Evolutionary conservation across 2,329 filamentous ascomycete species (phyloP), one percentile per base, ranked within the genome.

Genomic region (Cadophora luteo-olivacea): DNA sequence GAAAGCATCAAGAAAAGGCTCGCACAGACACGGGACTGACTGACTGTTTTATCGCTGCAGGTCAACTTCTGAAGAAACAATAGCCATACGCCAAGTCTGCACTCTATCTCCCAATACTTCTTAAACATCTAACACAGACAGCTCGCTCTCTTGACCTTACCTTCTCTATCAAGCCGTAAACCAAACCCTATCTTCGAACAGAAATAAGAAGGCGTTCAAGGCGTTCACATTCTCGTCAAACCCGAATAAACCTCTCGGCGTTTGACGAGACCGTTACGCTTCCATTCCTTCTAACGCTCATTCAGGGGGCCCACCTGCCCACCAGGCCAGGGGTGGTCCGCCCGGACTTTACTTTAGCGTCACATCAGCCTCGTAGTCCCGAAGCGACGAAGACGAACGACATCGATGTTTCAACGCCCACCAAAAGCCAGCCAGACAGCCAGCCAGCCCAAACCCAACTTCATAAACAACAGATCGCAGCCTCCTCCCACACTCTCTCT

Each of bases 351-450:
- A 16, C 32, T 29, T 55, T 62, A 62, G 60, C 60, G 60, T 41
- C 25, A 62, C 25, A 32, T 62, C 60, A 62, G 60, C 60, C 60
- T 62, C 41, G 60, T 49, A 25, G 58, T 48, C n/a, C 25, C 38
- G 36, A 32, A 45, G 25, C 51, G n/a, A 24, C 57, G 19, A 62
- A 48, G n/a, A 24, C 57, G 19, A 62, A 48, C 38, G 25, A 29
- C 25, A 48, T 32, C 41, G 16, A 55, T n/a, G 45, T 49, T 49
- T 49, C 45, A 49, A 49, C 41, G n/a, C 45, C 41, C 41, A 45
- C 45, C 41, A 6, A 45, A 55, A 32, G 51, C 51, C 25, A n/a
- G 16, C 29, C 29, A 3, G 29, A 29, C 5, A 29, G 29, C n/a
- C n/a, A 32, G 51, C 51, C 25, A n/a, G 16, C 29, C 29, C 5